phyloP scores from a whole-genome alignment of 2,329 filamentous ascomycete genomes.

The Zymoseptoria pseudotritici region DNA sequence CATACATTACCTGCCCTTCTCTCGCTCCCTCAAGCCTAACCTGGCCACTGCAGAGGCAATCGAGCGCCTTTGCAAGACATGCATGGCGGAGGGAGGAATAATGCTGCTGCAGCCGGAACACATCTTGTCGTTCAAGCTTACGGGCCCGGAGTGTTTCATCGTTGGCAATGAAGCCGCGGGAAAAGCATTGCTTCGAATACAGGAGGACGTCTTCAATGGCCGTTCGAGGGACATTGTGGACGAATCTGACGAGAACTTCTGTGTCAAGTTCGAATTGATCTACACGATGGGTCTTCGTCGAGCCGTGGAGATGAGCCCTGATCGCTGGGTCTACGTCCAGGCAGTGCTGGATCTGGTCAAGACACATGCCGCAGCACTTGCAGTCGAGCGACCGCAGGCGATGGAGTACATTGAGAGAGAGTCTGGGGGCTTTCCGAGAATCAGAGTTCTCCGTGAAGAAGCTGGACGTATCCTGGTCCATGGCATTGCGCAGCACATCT shows the following conservation, averaged over 20 bases:
- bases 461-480: slow-evolving; percentile 10
- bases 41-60: slow-evolving; percentile 28
- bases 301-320: slow-evolving; percentile 33
- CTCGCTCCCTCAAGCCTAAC: slow-evolving; percentile 40
- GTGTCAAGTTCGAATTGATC: slow-evolving; percentile 36
- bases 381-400: neutral
- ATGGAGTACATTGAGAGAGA: slow-evolving; percentile 8
- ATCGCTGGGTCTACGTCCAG: slow-evolving; percentile 34
- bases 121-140: slow-evolving; percentile 56
- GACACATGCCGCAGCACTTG: slow-evolving; percentile 1
- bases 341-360: slow-evolving; percentile 29
- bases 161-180: slow-evolving; percentile 40
- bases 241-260: slow-evolving; percentile 45
- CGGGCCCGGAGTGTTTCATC: slow-evolving; percentile 50
- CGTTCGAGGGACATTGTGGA: slow-evolving; percentile 56
- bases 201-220: slow-evolving; percentile 42
- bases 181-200: slow-evolving; percentile 43
- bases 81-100: slow-evolving; percentile 42
- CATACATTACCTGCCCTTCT: slow-evolving; percentile 52
- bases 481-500: neutral
- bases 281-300: slow-evolving; percentile 37
- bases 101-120: slow-evolving; percentile 58
- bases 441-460: slow-evolving; percentile 46
- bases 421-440: slow-evolving; percentile 43
- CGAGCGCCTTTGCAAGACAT: slow-evolving; percentile 34